phyloP scores from a whole-genome alignment of 2,329 filamentous ascomycete genomes.

The Neoscytalidium dimidiatum region DNA sequence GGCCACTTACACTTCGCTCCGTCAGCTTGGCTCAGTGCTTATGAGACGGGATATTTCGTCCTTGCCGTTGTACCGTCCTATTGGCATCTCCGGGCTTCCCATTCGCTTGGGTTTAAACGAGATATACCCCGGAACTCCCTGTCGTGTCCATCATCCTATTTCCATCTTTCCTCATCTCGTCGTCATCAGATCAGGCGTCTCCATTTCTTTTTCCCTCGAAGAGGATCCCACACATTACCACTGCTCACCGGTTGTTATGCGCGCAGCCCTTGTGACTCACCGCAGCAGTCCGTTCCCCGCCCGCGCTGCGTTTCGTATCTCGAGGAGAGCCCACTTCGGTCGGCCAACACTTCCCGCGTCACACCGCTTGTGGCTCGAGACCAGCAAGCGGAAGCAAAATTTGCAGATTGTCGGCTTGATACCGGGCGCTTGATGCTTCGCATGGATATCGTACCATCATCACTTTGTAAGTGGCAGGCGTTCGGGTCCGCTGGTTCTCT shows the following conservation, averaged over 20 bases:
- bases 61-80: background rate
- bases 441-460: background rate
- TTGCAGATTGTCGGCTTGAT: background rate
- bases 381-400: background rate
- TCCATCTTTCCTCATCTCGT: background rate
- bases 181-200: background rate
- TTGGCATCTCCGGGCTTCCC: background rate
- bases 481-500: background rate
- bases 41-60: background rate
- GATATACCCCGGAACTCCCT: background rate
- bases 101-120: background rate
- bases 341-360: background rate
- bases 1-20: slow-evolving; percentile 3
- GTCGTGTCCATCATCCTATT: background rate
- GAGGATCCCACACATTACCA: background rate
- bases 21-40: background rate
- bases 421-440: background rate
- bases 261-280: background rate
- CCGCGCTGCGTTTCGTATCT: background rate
- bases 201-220: background rate
- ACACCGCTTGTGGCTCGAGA: slow-evolving; percentile 13
- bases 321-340: background rate
- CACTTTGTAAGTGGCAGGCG: background rate
- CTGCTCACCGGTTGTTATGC: slow-evolving; percentile 1
- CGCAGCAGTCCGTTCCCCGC: background rate